These are phyloP conservation scores for Fusarium pininemorale DNA, from an alignment of 2,329 filamentous ascomycete genomes.

Conservation along the genomic window DNA sequence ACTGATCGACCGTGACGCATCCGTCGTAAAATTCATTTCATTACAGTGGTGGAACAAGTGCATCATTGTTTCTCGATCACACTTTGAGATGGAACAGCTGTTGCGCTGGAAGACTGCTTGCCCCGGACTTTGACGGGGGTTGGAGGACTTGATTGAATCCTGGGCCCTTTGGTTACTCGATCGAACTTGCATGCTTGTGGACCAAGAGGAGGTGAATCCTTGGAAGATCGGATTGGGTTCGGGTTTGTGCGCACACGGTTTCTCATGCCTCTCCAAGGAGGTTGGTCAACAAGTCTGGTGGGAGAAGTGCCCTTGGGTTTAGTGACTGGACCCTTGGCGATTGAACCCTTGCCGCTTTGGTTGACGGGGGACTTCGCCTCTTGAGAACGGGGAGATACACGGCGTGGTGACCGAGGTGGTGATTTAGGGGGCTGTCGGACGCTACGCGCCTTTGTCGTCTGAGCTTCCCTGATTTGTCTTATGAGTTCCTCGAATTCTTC, in stretches of 20 bases:
- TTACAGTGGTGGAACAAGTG: constrained; percentile 30
- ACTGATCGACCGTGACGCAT: constrained; percentile 27
- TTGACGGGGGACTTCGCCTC: not conserved
- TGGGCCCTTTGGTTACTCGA: constrained; percentile 17
- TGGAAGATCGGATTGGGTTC: not conserved
- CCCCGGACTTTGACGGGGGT: constrained; percentile 28
- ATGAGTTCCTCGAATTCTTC: constrained; percentile 43
- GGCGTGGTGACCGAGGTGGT: not conserved
- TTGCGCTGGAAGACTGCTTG: constrained; percentile 17
- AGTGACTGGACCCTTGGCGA: not conserved
- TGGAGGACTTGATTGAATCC: not conserved
- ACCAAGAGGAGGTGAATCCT: not conserved
- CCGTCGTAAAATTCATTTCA: constrained; percentile 38
- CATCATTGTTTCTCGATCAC: constrained; percentile 13
- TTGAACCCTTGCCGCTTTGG: not conserved
- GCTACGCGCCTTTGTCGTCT: not conserved
- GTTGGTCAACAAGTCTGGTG: not conserved
- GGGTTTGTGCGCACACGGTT: not conserved
- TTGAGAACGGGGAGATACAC: not conserved
- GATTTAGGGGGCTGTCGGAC: not conserved
- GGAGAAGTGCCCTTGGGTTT: not conserved
- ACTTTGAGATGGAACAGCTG: not conserved
- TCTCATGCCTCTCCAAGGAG: constrained; percentile 25
- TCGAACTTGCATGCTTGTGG: not conserved
- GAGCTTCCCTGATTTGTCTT: constrained; percentile 8